Evolutionary conservation across 106 monocot species (phyloP), one percentile per base, ranked within the genome.

Genomic region (Acorus calamus): DNA sequence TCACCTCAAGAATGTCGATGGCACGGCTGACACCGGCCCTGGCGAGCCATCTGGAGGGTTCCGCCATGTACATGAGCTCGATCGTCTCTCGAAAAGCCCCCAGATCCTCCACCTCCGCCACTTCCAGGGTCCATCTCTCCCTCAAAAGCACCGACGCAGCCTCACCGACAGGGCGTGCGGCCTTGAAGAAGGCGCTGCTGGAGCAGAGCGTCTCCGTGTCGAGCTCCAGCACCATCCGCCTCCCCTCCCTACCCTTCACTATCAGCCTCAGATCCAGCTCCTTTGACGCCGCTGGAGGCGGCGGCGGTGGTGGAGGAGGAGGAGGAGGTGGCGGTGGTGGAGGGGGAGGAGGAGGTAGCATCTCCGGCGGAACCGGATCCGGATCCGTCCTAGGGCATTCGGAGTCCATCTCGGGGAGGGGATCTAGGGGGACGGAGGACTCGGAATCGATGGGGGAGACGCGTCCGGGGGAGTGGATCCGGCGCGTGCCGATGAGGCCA

Each of bases 361-460:
- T 13, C 52, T 70, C 74, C 73, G 50, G 28, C 71, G 70, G 66
- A 5, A 11, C 60, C 8, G 60, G 28, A 47, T 70, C 69, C 10
- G 7, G 55, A 28, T 28, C 28, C 28, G 28, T 28, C 28, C 28
- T 28, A 28, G 28, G 28, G 28, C 28, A 28, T 28, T 28, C 28
- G 28, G 28, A 28, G 28, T 28, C 28, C 43, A 48, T 49, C 60
- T 57, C 71, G 12, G 69, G 79, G 48, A 75, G 59, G 5, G 71
- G 71, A 50, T 47, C 64, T 53, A 64, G 65, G 11, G 69, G 14
- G 7, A 49, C 4, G 62, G 66, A 44, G 14, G 70, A 59, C 53
- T 92, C 84, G 60, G 83, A 83, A 66, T 80, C 80, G 58, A 92
- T 85, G 14, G 93, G 90, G 7, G 94, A 94, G 49, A 94, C 94